These are phyloP conservation scores for Pythium phragmiticola DNA, from an alignment of 352 stramenopile species.

Conservation along the genomic window DNA sequence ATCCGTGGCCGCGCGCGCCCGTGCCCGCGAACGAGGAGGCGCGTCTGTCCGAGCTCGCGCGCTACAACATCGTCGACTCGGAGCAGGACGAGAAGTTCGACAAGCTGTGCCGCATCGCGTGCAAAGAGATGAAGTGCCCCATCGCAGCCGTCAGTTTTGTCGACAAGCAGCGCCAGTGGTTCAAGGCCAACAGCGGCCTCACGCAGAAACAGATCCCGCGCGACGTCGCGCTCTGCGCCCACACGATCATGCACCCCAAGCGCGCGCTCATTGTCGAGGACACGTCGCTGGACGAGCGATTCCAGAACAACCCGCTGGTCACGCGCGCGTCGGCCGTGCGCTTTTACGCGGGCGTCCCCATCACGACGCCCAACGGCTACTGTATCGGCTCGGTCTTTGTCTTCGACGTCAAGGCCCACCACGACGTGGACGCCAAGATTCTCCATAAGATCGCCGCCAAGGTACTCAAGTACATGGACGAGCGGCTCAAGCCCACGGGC, in stretches of 20 bases:
- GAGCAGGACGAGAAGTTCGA: constrained; percentile 85
- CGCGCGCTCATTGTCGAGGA: constrained; percentile 79
- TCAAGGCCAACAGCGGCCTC: constrained; percentile 83
- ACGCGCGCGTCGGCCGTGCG: constrained; percentile 77
- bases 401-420: constrained; percentile 81
- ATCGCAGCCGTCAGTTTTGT: constrained; percentile 87
- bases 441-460: constrained; percentile 87
- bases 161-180: constrained; percentile 87
- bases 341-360: constrained; percentile 83
- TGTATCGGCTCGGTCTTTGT: constrained; percentile 87
- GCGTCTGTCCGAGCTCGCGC: constrained; percentile 56
- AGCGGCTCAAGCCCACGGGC: constrained; percentile 53
- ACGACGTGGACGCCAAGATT: constrained; percentile 77
- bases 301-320: constrained; percentile 81
- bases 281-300: constrained; percentile 79
- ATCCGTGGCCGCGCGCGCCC: constrained; percentile 75
- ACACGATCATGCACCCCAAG: constrained; percentile 88
- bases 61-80: constrained; percentile 82
- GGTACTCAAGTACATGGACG: constrained; percentile 88
- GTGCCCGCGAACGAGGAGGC: constrained; percentile 71
- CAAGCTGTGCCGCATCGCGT: constrained; percentile 85
- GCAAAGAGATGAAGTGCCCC: constrained; percentile 88
- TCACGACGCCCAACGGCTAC: constrained; percentile 70
- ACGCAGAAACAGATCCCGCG: constrained; percentile 84
- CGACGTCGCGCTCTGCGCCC: constrained; percentile 77